Evolutionary conservation across 179 eudicot species (phyloP), one percentile per base, ranked within the genome.

Genomic region (Actinidia arguta): DNA sequence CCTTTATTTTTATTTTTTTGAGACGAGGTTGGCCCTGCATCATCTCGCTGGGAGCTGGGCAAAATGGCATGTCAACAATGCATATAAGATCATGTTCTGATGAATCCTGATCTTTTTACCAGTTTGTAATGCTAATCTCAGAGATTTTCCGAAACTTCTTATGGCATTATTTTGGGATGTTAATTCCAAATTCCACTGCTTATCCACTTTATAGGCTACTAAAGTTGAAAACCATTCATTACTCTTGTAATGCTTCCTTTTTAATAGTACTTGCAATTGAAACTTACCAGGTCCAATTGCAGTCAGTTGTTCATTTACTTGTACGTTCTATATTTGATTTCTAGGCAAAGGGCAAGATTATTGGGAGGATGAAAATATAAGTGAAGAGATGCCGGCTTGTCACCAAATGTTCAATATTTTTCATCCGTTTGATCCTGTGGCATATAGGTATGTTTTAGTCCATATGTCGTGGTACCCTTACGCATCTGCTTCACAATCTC

Each of bases 391-490:
- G 94, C 99, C 99, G 83, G 94, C 91, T 80, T 97, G 99, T 84
- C 87, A 85, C 62, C 93, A 89, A 82, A 95, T 97, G 98, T 91
- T 97, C 85, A 97, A 97, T 88, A 94, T 97, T 79, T 97, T 97
- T 85, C 99, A 97, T 88, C 99, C 99, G 80, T 97, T 92, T 87
- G 99, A 97, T 89, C 99, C 99, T 51, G 99, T 97, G 78, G 99
- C 99, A 73, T 97, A 97, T 88, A 91, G 99, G 99, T 95, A 80
- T 80, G 68, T 47, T 24, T 59, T 44, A 70, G 54, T 54, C 22
- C 67, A 39, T 31, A 68, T 78, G 36, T 78, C 50, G 24, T 3
- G 4, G 39, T 75, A 3, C 42, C 50, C 55, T 75, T 63, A 61
- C 58, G 18, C 59, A 74, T 79, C 27, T 64, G 62, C 39, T 20